These are phyloP conservation scores for Fraxinus velutina DNA, from an alignment of 305 asterid genomes.

Conservation along the genomic window DNA sequence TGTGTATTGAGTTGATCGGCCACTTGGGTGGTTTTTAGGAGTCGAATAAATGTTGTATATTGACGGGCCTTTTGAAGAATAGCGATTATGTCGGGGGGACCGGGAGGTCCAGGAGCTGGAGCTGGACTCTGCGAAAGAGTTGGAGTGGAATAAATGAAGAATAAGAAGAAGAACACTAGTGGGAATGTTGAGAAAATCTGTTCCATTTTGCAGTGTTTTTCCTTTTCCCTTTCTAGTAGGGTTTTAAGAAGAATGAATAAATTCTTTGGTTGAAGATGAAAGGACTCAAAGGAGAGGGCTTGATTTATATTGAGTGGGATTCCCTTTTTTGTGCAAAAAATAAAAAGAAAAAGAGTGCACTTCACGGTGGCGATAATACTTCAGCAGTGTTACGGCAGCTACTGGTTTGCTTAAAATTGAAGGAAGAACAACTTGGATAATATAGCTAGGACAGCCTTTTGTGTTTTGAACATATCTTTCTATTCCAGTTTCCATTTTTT, in stretches of 20 bases:
- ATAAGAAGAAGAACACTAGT: constrained; percentile 25
- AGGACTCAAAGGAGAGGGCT: neutral
- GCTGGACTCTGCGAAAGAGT: constrained; percentile 44
- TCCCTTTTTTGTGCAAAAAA: neutral
- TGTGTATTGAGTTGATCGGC: no score
- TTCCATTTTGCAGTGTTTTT: constrained; percentile 15
- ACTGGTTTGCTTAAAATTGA: constrained; percentile 44
- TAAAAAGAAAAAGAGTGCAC: neutral
- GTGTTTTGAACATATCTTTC: neutral
- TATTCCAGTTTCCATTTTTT: constrained; percentile 21
- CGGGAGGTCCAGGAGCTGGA: constrained; percentile 27
- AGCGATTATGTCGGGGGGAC: no score
- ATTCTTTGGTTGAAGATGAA: constrained; percentile 5
- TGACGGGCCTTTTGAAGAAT: no score
- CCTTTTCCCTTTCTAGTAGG: neutral
- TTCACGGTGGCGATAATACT: neutral
- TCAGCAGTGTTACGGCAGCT: constrained; percentile 37
- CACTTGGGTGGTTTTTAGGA: no score
- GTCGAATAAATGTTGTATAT: no score
- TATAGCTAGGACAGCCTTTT: no score
- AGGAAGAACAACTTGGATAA: constrained; percentile 28
- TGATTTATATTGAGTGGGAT: constrained; percentile 23
- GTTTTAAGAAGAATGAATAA: neutral
- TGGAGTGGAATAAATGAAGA: constrained; percentile 20
- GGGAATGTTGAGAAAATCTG: neutral